Percentiles rank a stretch among this genome's conserved stretches.
Conservation (phyloP, 2,329 filamentous ascomycete species). For the Aspergillus caelatus region DNA sequence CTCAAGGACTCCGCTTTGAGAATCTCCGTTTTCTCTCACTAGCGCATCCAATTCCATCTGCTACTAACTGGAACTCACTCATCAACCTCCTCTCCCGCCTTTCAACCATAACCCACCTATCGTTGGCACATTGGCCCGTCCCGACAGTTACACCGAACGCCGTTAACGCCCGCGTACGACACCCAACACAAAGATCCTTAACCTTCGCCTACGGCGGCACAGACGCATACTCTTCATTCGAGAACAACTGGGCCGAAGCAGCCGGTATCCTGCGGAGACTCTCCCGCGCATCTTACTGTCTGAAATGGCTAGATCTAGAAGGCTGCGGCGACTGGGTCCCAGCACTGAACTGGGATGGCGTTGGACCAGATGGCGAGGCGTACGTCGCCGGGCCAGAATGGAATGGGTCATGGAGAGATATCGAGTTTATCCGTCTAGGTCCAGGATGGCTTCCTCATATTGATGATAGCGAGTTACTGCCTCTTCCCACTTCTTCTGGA, state of each 20-base stretch:
- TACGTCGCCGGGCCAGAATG: conserved; percentile 45
- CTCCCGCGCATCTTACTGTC: conserved; percentile 58
- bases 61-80: conserved; percentile 59
- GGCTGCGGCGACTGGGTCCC: conserved; percentile 60
- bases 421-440: conserved; percentile 46
- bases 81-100: conserved; percentile 56
- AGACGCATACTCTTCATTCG: conserved; percentile 55
- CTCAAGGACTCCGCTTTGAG: conserved; percentile 46
- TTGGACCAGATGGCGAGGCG: conserved; percentile 29
- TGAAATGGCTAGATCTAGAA: conserved; percentile 65
- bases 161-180: conserved; percentile 46
- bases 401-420: conserved; percentile 49
- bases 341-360: conserved; percentile 51
- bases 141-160: conserved; percentile 61
- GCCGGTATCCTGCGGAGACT: conserved; percentile 59
- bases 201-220: conserved; percentile 54
- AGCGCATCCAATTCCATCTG: conserved; percentile 49
- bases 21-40: conserved; percentile 62
- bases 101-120: conserved; percentile 63
- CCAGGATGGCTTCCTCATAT: conserved; percentile 44
- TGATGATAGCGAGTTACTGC: conserved; percentile 16
- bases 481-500: not conserved
- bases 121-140: conserved; percentile 63
- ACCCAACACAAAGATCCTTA: conserved; percentile 43
- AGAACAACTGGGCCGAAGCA: conserved; percentile 60